Base-by-base conservation (phyloP, 2,329 filamentous ascomycete genomes). In the Fusarium brevicatenulatum region DNA sequence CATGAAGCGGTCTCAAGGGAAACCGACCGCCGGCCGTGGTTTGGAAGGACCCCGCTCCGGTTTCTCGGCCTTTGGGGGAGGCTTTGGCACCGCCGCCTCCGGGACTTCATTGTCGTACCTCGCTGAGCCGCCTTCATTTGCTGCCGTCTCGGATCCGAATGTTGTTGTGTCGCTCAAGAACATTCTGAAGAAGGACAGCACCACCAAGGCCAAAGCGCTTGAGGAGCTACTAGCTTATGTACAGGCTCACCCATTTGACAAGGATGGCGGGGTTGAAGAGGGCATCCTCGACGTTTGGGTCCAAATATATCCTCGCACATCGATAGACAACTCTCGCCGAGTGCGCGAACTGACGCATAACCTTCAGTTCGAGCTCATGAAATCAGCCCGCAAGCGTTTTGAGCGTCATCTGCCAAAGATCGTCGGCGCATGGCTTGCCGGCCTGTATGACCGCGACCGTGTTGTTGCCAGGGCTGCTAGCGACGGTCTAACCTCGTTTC, bases 91-190 rank as follows among this genome's bases (percentile, higher is more conserved):
- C 67, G 84, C 86, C 75, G 80, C 83, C 42, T 82, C 81, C 53
- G 81, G 81, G 63, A 87, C 83, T 74, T 86, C 85, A 11, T 87
- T 99, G 43, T 97, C 95, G 49, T 98, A 97, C 83, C 89, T 98
- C 58, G 87, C 93, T 59, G 95, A 97, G 78, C 93, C 94, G 15
- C 93, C 93, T 53, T 92, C 97, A 78, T 90, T 97, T 74, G 90
- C 91, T 39, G 85, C 85, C 47, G 90, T 99, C 67, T 92, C 91
- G 49, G 91, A 97, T 76, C 88, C 95, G 12, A 93, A 96, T 78
- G 86, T 95, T 42, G 90, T 95, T 42, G 95, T 98, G 19, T 90
- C 91, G n/a, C 94, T 98, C 84, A 97, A 98, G 82, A 97, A 97
- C 76, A 83, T 98, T 7, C 88, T 91, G 56, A 99, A 98, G 84